A percentile compares a stretch with the other conserved stretches of the same genome.
Conservation (phyloP, 1,284 basidiomycete species). For the Kwoniella shivajii region DNA sequence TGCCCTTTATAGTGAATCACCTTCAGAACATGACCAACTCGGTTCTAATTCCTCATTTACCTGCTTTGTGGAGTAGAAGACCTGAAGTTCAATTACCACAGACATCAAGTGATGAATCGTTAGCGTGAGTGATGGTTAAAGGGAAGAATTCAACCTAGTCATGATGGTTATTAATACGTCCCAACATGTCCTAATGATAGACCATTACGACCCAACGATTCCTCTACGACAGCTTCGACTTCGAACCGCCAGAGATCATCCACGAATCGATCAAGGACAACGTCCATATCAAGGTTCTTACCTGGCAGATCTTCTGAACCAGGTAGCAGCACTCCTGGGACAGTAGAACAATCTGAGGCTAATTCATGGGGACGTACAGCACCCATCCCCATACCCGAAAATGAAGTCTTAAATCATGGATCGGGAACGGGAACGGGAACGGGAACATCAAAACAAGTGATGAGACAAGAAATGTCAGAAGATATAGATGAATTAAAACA, state of each 20-base stretch:
- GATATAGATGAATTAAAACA: conserved; percentile 17
- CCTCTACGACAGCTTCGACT: background rate
- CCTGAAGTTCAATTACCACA: conserved; percentile 43
- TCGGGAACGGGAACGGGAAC: background rate
- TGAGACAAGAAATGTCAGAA: conserved; percentile 12
- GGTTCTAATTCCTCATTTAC: conserved; percentile 51
- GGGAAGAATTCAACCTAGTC: no score
- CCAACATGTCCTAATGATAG: no score
- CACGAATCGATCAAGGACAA: conserved; percentile 13
- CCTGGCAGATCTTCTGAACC: background rate
- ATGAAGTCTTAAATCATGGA: background rate
- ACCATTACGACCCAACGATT: background rate
- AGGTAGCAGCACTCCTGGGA: no score
- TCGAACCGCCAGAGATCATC: conserved; percentile 9
- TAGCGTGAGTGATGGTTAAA: conserved; percentile 14
- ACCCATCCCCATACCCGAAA: conserved; percentile 14
- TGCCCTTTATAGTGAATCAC: conserved; percentile 39
- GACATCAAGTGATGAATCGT: conserved; percentile 21
- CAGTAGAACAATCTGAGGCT: background rate
- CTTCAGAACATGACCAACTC: conserved; percentile 53
- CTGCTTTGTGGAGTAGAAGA: conserved; percentile 42
- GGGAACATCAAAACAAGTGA: background rate
- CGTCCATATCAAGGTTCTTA: conserved; percentile 1
- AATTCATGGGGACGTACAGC: conserved; percentile 7
- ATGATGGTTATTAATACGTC: no score